Evolutionary conservation across 2,329 filamentous ascomycete species (phyloP).

Genomic region (Penicillium sp.): DNA sequence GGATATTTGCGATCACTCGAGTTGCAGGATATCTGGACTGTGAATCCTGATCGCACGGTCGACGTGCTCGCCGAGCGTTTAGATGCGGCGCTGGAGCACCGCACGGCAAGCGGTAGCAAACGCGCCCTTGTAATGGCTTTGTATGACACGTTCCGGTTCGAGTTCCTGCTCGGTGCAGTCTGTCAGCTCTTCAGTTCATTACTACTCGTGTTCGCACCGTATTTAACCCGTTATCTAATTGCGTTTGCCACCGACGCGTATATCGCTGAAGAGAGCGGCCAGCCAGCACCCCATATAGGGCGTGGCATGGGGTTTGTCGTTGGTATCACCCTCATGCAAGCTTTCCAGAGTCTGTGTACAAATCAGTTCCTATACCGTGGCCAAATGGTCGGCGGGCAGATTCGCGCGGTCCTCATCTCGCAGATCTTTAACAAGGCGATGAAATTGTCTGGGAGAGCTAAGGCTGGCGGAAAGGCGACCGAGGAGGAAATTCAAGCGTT

Average conservation of each 20-base stretch:
- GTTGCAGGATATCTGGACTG: slow-evolving; percentile 81
- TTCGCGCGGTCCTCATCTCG: slow-evolving; percentile 78
- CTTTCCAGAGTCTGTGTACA: slow-evolving; percentile 76
- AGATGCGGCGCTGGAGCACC: slow-evolving; percentile 68
- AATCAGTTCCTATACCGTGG: slow-evolving; percentile 94
- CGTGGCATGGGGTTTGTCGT: slow-evolving; percentile 80
- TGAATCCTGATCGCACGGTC: slow-evolving; percentile 79
- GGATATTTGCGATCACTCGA: slow-evolving; percentile 87
- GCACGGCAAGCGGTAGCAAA: slow-evolving; percentile 70
- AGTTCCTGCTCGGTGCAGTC: slow-evolving; percentile 83
- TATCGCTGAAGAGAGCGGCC: slow-evolving; percentile 57
- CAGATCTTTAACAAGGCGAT: slow-evolving; percentile 92
- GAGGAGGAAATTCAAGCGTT: slow-evolving; percentile 54
- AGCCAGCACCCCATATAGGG: slow-evolving; percentile 69
- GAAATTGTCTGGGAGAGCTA: slow-evolving; percentile 84
- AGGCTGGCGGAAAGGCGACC: slow-evolving; percentile 71
- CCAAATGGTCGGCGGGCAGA: slow-evolving; percentile 87
- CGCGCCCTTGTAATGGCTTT: slow-evolving; percentile 78
- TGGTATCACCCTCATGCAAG: slow-evolving; percentile 84
- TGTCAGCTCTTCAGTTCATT: slow-evolving; percentile 75
- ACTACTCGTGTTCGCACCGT: slow-evolving; percentile 79
- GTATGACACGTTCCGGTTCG: slow-evolving; percentile 81
- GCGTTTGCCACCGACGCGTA: slow-evolving; percentile 82
- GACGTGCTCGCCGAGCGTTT: slow-evolving; percentile 70
- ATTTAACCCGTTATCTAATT: slow-evolving; percentile 83